Evolutionary conservation across 495 filamentous ascomycete genomes (phyloP).

Genomic region (Lasiosphaeria miniovina): DNA sequence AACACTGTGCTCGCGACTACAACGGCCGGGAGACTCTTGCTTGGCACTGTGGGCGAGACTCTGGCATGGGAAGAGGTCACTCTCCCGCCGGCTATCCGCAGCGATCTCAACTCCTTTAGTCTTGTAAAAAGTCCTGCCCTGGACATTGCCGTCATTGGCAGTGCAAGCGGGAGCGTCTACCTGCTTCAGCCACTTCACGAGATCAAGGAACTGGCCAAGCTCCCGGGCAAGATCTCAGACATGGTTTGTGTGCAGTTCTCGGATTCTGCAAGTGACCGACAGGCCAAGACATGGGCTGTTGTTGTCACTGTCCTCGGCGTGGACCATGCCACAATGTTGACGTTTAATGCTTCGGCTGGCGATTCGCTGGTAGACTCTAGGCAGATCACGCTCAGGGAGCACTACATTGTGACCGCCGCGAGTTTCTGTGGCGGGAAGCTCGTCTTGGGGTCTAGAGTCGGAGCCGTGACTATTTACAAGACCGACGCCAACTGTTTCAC

Average conservation of each 20-base stretch:
- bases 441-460: slow-evolving; percentile 63
- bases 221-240: slow-evolving; percentile 51
- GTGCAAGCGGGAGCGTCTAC: slow-evolving; percentile 51
- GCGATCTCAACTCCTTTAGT: slow-evolving; percentile 44
- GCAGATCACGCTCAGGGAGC: slow-evolving; percentile 19
- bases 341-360: slow-evolving; percentile 10
- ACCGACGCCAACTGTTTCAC: slow-evolving; percentile 6
- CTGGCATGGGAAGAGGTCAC: slow-evolving; percentile 39
- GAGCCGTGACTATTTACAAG: slow-evolving; percentile 27
- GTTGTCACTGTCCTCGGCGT: slow-evolving; percentile 24
- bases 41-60: slow-evolving; percentile 38
- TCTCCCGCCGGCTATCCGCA: slow-evolving; percentile 27
- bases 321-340: slow-evolving; percentile 20
- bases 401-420: slow-evolving; percentile 31
- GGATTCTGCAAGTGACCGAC: neutral
- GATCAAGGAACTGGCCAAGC: slow-evolving; percentile 27
- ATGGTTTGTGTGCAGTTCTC: slow-evolving; percentile 34
- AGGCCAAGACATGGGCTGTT: slow-evolving; percentile 13
- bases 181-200: slow-evolving; percentile 35
- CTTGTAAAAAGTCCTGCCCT: slow-evolving; percentile 35
- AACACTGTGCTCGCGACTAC: slow-evolving; percentile 58
- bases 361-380: neutral
- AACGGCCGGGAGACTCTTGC: slow-evolving; percentile 56
- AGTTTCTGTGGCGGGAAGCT: slow-evolving; percentile 43
- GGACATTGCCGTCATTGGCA: slow-evolving; percentile 50